Percentiles rank a stretch among this genome's conserved stretches.
phyloP scores from a whole-genome alignment of 2,329 filamentous ascomycete species.

The Alternaria arborescens region DNA sequence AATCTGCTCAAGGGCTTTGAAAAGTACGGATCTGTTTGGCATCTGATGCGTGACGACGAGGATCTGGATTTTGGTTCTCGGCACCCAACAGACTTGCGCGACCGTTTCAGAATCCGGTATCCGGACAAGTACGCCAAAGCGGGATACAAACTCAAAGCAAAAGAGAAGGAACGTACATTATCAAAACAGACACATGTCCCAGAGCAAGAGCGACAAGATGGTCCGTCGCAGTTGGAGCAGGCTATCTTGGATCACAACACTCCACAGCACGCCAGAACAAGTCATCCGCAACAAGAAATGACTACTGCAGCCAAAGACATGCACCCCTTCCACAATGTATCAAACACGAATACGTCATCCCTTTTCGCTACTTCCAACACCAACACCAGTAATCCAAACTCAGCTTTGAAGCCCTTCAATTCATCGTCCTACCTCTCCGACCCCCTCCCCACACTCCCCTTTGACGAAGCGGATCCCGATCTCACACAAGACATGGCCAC shows the following conservation, averaged over 20 bases:
- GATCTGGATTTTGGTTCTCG: conserved; percentile 61
- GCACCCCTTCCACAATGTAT: neutral
- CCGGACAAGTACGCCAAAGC: conserved; percentile 64
- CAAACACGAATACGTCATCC: neutral
- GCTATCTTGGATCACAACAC: neutral
- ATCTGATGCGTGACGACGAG: conserved; percentile 64
- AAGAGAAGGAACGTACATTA: conserved; percentile 30
- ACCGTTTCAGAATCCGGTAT: conserved; percentile 68
- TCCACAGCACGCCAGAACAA: neutral
- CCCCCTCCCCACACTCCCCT: conserved; percentile 13
- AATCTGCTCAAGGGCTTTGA: conserved; percentile 66
- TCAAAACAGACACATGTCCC: neutral
- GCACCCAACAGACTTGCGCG: conserved; percentile 65
- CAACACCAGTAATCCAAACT: neutral
- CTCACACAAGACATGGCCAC: conserved; percentile 32
- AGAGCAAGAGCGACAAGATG: neutral
- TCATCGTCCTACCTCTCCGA: conserved; percentile 13
- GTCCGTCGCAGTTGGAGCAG: neutral
- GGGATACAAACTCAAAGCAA: conserved; percentile 54
- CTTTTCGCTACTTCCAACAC: neutral
- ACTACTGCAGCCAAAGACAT: neutral
- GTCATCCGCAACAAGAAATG: neutral
- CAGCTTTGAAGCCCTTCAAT: conserved; percentile 14
- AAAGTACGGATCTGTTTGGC: conserved; percentile 68
- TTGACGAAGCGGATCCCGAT: conserved; percentile 16